These are phyloP conservation scores for Hippophae gyantsensis DNA, from an alignment of 306 rosid genomes.

Conservation along the genomic window DNA sequence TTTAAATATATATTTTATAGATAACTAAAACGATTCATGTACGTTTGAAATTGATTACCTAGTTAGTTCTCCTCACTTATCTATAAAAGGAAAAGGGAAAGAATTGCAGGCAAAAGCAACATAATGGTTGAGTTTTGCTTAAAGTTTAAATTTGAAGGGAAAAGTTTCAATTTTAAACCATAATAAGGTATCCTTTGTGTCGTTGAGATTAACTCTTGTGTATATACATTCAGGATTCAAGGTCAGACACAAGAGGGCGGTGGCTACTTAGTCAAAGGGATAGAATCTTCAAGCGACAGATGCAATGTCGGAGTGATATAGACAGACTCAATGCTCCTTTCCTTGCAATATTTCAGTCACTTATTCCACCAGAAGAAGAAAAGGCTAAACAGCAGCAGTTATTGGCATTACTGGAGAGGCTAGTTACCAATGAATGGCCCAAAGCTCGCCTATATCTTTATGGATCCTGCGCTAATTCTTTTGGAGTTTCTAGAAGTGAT, in stretches of 20 bases:
- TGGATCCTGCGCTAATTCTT: conserved; percentile 96
- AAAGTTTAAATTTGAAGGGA: neutral
- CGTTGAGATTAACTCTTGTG: conserved; percentile 18
- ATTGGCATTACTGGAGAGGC: conserved; percentile 48
- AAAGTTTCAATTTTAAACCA: neutral
- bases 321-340: conserved; percentile 48
- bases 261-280: conserved; percentile 50
- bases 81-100: neutral
- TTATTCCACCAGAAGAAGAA: conserved; percentile 87
- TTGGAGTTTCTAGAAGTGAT: conserved; percentile 88
- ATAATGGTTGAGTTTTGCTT: neutral
- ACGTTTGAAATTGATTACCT: neutral
- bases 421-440: conserved; percentile 74
- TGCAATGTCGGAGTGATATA: conserved; percentile 63
- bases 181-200: conserved; percentile 11
- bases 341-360: conserved; percentile 50
- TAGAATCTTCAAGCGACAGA: conserved; percentile 48
- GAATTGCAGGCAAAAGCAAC: too few relatives aligned
- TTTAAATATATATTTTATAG: too few relatives aligned
- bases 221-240: conserved; percentile 55
- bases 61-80: neutral
- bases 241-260: conserved; percentile 69
- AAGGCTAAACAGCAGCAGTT: conserved; percentile 72
- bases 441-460: conserved; percentile 64
- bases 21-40: neutral